Evolutionary conservation across 495 filamentous ascomycete species (phyloP).

Genomic region (Hypoxylon rickii): DNA sequence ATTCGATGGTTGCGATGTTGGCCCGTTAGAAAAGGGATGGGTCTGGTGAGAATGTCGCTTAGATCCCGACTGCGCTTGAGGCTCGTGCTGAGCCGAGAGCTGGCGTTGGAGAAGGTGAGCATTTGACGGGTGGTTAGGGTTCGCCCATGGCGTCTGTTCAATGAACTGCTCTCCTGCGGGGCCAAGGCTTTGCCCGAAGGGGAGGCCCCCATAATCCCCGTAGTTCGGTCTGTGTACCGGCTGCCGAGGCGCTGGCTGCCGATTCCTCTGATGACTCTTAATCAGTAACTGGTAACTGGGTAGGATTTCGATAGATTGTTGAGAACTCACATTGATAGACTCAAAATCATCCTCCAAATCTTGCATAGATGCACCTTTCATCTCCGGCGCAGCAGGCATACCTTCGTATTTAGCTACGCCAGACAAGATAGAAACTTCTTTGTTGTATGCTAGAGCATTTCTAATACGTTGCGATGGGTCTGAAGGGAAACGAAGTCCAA

Average conservation of each 20-base stretch:
- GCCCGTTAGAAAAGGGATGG: constrained; percentile 32
- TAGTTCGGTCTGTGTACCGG: constrained; percentile 31
- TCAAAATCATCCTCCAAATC: constrained; percentile 87
- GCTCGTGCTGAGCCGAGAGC: constrained; percentile 39
- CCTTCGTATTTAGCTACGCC: constrained; percentile 93
- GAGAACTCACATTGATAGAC: constrained; percentile 78
- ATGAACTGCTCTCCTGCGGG: constrained; percentile 82
- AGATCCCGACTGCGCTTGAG: constrained; percentile 33
- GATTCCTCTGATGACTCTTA: constrained; percentile 32
- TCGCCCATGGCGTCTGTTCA: constrained; percentile 84
- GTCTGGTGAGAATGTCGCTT: constrained; percentile 43
- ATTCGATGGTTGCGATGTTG: constrained; percentile 33
- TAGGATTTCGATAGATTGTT: neutral
- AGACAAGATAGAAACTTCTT: constrained; percentile 86
- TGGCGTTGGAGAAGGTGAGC: constrained; percentile 59
- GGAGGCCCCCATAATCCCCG: constrained; percentile 43
- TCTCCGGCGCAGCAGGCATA: constrained; percentile 90
- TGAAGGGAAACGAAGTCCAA: constrained; percentile 71
- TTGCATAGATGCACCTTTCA: constrained; percentile 68
- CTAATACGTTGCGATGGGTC: constrained; percentile 71
- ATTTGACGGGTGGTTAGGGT: constrained; percentile 75
- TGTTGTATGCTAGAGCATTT: constrained; percentile 86
- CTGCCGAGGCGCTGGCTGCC: constrained; percentile 31
- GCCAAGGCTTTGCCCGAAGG: constrained; percentile 49
- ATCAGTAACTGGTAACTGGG: constrained; percentile 10